These are phyloP conservation scores for Rhododendron molle DNA, from an alignment of 148 eudicot species.

Conservation along the genomic window DNA sequence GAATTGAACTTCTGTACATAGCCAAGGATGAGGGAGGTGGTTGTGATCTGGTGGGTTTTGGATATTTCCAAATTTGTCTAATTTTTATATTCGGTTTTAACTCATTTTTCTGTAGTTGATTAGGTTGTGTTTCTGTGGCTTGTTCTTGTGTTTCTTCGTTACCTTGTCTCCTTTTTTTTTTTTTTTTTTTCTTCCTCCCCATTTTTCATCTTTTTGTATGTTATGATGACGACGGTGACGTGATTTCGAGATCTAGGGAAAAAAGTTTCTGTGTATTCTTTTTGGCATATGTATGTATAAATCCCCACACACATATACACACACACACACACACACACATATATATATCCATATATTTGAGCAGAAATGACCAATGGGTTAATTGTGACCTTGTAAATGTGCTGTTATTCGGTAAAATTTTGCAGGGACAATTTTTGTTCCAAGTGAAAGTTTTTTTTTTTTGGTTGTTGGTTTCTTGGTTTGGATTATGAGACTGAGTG, in stretches of 20 bases:
- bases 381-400: neutral
- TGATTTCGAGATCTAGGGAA: neutral
- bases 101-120: neutral
- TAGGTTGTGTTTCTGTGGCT: neutral
- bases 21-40: neutral
- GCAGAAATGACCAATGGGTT: neutral
- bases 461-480: neutral
- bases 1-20: constrained; percentile 5
- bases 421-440: neutral
- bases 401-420: neutral
- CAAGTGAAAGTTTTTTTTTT: neutral
- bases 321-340: neutral
- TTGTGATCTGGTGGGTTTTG: neutral
- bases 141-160: neutral
- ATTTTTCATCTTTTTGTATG: neutral
- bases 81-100: neutral
- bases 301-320: neutral
- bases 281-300: neutral
- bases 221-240: neutral
- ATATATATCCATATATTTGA: too few species aligned
- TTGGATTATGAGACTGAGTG: neutral
- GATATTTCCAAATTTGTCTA: neutral
- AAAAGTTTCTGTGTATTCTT: neutral
- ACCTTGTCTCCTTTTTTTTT: neutral
- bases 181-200: too few species aligned